A percentile compares a stretch with the other conserved stretches of the same genome.
Conservation (phyloP, 2,329 filamentous ascomycete species). For the Cadophora gregata region DNA sequence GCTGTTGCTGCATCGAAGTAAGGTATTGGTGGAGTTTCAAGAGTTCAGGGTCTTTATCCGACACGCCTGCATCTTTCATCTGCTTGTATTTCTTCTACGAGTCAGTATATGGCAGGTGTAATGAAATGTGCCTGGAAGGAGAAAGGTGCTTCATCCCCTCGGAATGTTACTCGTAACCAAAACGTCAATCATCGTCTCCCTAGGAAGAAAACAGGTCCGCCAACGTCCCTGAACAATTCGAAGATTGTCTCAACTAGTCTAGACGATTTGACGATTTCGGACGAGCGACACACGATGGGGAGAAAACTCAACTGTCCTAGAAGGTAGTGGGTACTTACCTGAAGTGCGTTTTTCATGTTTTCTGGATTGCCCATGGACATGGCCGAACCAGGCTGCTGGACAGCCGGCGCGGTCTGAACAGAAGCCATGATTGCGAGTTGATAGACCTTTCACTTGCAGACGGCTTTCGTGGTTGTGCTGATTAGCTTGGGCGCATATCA, state of each 20-base stretch:
- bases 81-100: conserved; percentile 77
- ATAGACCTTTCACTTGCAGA: conserved; percentile 25
- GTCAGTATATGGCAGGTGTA: conserved; percentile 41
- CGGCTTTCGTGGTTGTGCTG: conserved; percentile 31
- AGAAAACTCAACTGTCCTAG: no score
- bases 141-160: no score
- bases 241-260: no score
- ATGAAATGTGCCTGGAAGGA: no score
- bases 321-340: conserved; percentile 54
- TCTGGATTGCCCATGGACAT: conserved; percentile 67
- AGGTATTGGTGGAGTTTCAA: conserved; percentile 82
- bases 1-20: conserved; percentile 71
- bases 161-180: no score
- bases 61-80: conserved; percentile 86
- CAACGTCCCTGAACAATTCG: no score
- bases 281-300: no score
- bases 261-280: no score
- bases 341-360: conserved; percentile 76
- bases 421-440: conserved; percentile 71
- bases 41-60: conserved; percentile 84
- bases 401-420: conserved; percentile 73
- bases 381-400: conserved; percentile 67
- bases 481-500: conserved; percentile 43
- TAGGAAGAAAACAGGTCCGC: no score
- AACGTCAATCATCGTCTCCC: no score